Evolutionary conservation across 1,139 yeast species (phyloP).

Genomic region (Kodamaea derodonti): DNA sequence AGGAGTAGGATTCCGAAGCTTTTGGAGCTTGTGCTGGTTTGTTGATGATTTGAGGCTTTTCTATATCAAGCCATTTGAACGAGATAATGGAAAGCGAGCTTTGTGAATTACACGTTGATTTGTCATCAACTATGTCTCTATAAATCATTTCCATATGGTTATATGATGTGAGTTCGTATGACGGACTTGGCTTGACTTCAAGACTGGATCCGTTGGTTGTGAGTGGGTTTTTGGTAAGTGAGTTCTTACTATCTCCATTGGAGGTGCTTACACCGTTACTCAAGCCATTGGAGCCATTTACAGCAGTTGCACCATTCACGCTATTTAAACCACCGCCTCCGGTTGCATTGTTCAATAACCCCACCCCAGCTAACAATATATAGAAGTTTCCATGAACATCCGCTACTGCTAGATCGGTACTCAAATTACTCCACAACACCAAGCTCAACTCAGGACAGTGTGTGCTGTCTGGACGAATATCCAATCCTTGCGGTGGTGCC

Average conservation of each 20-base stretch:
- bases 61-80: constrained; percentile 67
- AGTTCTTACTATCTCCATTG: constrained; percentile 5
- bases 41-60: constrained; percentile 55
- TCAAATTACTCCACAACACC: constrained; percentile 48
- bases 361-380: constrained; percentile 45
- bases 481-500: constrained; percentile 48
- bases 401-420: constrained; percentile 51
- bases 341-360: constrained; percentile 21
- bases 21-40: constrained; percentile 40
- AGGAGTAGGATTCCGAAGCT: constrained; percentile 30
- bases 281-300: constrained; percentile 3
- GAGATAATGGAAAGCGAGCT: constrained; percentile 34
- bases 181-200: constrained; percentile 23
- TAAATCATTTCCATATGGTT: constrained; percentile 47
- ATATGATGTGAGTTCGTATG: constrained; percentile 44
- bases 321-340: constrained; percentile 1
- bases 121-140: constrained; percentile 24
- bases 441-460: constrained; percentile 25
- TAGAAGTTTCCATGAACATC: constrained; percentile 50
- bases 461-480: constrained; percentile 33
- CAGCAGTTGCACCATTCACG: neutral
- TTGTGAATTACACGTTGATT: constrained; percentile 2
- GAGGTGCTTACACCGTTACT: neutral
- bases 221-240: constrained; percentile 2
- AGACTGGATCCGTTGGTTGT: constrained; percentile 4